phyloP scores from a whole-genome alignment of 176 grass and related monocot species.

The Eragrostis nindensis region DNA sequence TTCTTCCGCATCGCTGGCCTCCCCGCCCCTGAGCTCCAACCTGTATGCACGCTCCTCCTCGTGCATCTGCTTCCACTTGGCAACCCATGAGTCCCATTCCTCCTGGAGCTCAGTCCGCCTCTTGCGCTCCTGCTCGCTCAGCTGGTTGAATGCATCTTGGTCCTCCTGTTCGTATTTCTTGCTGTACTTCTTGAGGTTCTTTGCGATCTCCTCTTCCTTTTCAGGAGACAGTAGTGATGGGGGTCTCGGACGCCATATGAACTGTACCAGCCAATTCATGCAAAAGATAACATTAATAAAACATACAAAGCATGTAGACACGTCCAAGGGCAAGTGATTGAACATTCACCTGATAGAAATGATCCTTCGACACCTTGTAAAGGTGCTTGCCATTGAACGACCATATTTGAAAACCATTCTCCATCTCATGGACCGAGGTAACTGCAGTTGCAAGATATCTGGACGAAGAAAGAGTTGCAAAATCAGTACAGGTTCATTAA shows the following conservation, averaged over 20 bases:
- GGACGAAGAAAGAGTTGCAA: slow-evolving; percentile 20
- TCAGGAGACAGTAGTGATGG: slow-evolving; percentile 61
- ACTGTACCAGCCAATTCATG: slow-evolving; percentile 51
- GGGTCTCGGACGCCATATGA: slow-evolving; percentile 74
- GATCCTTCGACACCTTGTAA: slow-evolving; percentile 91
- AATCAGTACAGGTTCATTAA: slow-evolving; percentile 9
- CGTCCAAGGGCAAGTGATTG: not conserved
- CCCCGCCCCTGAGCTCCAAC: slow-evolving; percentile 68
- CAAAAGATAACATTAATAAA: slow-evolving; percentile 13
- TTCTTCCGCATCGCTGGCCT: slow-evolving; percentile 77
- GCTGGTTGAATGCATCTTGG: slow-evolving; percentile 63
- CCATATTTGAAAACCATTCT: slow-evolving; percentile 92
- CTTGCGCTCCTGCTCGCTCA: slow-evolving; percentile 76
- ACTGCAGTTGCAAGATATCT: slow-evolving; percentile 83
- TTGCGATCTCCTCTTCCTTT: slow-evolving; percentile 71
- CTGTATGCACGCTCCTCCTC: slow-evolving; percentile 65
- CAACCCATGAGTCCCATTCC: slow-evolving; percentile 81
- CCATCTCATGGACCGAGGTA: slow-evolving; percentile 95
- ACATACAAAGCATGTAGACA: not conserved
- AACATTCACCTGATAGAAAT: slow-evolving; percentile 81
- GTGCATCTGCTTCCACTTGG: slow-evolving; percentile 72
- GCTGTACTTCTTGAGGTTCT: slow-evolving; percentile 77
- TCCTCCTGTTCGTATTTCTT: slow-evolving; percentile 90
- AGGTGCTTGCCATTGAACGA: slow-evolving; percentile 83
- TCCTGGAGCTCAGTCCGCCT: slow-evolving; percentile 71